Percentiles rank a stretch among this genome's conserved stretches.
Conservation (phyloP, 2,329 filamentous ascomycete genomes). For the Fusarium nisikadoi region DNA sequence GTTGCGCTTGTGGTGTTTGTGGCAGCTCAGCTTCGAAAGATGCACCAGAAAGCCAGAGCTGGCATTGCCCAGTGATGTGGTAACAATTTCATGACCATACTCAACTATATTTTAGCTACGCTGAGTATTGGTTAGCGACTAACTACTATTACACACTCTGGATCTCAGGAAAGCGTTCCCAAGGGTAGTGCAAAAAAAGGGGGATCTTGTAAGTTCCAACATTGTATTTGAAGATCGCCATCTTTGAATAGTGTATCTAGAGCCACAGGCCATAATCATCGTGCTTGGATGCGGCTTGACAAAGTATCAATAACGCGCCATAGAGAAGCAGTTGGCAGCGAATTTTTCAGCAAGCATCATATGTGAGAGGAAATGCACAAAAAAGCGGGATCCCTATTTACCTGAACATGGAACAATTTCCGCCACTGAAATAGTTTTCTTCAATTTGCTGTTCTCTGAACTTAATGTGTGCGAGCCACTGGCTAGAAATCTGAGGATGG, state of each 20-base stretch:
- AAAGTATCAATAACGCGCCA: background rate
- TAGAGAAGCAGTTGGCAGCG: background rate
- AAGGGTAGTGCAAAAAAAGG: background rate
- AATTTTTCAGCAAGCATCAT: background rate
- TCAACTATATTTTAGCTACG: background rate
- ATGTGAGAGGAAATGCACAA: background rate
- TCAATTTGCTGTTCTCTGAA: background rate
- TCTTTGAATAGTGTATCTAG: background rate
- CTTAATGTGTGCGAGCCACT: background rate
- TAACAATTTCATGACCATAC: no score
- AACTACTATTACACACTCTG: background rate
- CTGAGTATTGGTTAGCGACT: background rate
- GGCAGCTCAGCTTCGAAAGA: constrained; percentile 51
- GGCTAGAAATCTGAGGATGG: background rate
- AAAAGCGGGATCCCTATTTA: background rate
- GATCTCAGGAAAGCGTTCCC: background rate
- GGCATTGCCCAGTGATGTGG: constrained; percentile 25
- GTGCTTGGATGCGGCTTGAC: background rate
- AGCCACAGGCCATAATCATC: background rate
- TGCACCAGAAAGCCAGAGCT: constrained; percentile 46
- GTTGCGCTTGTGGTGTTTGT: constrained; percentile 75
- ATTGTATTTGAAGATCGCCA: background rate
- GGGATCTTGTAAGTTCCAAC: background rate
- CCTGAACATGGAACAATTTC: background rate
- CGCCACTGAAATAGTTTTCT: background rate